Base-by-base conservation (phyloP, 495 filamentous ascomycete genomes). In the Aspergillus baeticus region DNA sequence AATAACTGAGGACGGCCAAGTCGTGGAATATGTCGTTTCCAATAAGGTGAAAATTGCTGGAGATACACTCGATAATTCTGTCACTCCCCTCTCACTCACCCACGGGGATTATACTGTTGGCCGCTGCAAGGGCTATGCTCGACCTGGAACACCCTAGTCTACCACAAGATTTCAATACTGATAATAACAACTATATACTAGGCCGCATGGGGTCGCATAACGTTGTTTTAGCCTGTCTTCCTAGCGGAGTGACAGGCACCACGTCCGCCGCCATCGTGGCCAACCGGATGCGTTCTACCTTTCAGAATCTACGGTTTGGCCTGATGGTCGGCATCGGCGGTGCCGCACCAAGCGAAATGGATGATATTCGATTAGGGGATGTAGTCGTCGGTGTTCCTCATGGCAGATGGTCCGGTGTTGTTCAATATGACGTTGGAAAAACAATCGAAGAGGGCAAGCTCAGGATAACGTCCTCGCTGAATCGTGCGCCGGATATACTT, bases 251-350 rank as follows among this genome's bases (percentile, higher is more conserved):
- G n/a, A 62, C 64, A 21, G 77, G 77, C 5, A 71, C 51, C 15
- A 57, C 37, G 22, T 58, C 63, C 31, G 67, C 71, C 6, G 63
- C 69, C 22, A 61, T 45, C 10, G 63, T 69, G 21, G 65, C 71
- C 10, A 61, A 43, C n/a, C 41, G 70, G 15, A 61, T 77, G 71
- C 34, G 55, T 5, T 42, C 51, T 4, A 74, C 35, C 21, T 83
- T 81, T 53, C 60, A 63, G 6, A 62, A 63, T 6, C 44, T 81
- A 13, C 55, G 70, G 13, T 60, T 78, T 46, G 54, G 68, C 23
- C 60, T 82, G 13, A 76, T 81, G 64, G 76, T 83, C 7, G 78
- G 77, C 14, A 77, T 79, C 36, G 76, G 69, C 6, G 76, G 75
- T 11, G 77, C 71, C 2, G 65, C 69, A 3, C 74, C 75, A 14